Base-by-base conservation (phyloP, 768 basidiomycete species). In the Mycena filopes region DNA sequence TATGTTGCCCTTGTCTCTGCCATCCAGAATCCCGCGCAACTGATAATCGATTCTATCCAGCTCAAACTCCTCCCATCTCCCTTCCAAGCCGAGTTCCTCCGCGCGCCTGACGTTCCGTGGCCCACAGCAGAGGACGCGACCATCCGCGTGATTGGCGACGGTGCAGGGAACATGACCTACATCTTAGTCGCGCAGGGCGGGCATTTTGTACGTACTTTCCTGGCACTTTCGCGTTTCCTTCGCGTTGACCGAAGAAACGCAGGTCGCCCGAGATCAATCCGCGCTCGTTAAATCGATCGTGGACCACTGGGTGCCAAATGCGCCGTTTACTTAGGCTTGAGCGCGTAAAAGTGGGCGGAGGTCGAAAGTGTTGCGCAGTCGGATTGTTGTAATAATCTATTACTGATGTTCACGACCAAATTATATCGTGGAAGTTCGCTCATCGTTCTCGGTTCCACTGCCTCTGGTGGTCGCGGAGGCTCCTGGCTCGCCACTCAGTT, bases 111-210 rank as follows among this genome's bases (percentile, higher is more conserved):
- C 47, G 31, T 76, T 7, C 70, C 74, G 5, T 78, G 76, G 76
- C 72, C 66, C 3, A 54, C 61, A 63, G 58, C 58, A 31, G 31
- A 49, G n/a, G 63, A 67, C 28, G 68, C 61, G 11, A 74, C 73
- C 36, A 71, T 76, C 5, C 76, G 74, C 16, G 65, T 59, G 6
- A 67, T 75, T 7, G 75, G 71, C 1, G 63, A 66, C 13, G 78
- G 77, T 20, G 77, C 77, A 12, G 78, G 78, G 1, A 72, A 75
- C 43, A 67, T 77, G 63, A 76, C 78, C 10, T 76, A 70, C 59
- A 63, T 77, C 11, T 68, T 78, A 11, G 28, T 77, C 25, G 68
- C 63, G 23, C 70, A 73, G 15, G 76, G 73, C 18, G 77, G 78
- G 0, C 78, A 78, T 70, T 72, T 77, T 40, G 77, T 79, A 55